Base-by-base conservation (phyloP, 192 early-diverging fungal genomes). In the Podila epicladia region DNA sequence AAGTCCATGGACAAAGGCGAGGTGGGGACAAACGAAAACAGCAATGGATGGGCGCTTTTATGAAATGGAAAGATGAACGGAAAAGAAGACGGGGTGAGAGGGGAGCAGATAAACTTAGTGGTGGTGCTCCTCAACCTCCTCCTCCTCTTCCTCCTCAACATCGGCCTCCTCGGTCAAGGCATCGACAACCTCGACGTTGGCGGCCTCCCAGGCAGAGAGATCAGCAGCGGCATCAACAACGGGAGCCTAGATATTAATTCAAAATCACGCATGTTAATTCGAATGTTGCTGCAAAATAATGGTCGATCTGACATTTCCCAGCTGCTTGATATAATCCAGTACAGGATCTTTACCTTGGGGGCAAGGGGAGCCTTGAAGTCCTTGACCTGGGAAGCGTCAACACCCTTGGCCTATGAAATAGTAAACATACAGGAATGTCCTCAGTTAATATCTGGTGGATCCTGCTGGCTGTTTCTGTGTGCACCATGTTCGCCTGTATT, bases 141-240 rank as follows among this genome's bases (percentile, higher is more conserved):
- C 57, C 58, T 49, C 71, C 22, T 67, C 77, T 37, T 79, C 76
- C 28, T 72, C 77, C 35, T 80, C 77, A 59, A 67, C 71, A 15
- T 60, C 37, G 45, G 48, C 67, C 33, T 73, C 77, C 67, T 80
- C 71, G 32, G 67, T 64, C 60, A 80, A 66, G 35, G 77, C 70
- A 58, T 80, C 71, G 26, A 62, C 66, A 65, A 73, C 71, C 77
- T 80, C 77, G 57, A 57, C 57, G 58, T 80, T 80, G 67, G 77
- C 77, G 58, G 77, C 61, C 77, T 80, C 77, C 77, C 77, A 80
- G 67, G 77, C 77, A 69, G 77, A 19, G 55, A 80, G 70, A 65
- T 80, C 77, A 33, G 66, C 70, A 65, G 71, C 49, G 17, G 77
- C 77, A 55, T 80, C 77, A 45, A 80, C 9, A 19, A 50, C 48